phyloP scores from a whole-genome alignment of 163 green algal genomes.

The Volvox carteri region DNA sequence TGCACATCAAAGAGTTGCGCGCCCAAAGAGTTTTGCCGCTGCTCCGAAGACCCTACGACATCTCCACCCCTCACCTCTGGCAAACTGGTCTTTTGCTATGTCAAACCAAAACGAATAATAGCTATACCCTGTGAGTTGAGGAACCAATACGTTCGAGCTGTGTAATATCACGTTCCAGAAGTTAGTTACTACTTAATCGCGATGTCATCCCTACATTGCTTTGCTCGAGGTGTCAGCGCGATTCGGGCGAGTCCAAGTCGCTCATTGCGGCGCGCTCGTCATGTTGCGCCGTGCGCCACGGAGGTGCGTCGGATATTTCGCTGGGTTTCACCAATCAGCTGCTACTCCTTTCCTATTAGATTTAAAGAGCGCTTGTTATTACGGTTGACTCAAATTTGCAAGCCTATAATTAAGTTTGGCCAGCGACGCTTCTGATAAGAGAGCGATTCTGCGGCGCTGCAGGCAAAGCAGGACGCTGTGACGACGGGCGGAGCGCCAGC shows the following conservation, averaged over 20 bases:
- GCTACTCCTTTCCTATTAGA: background rate
- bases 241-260: background rate
- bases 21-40: no score
- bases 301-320: conserved; percentile 7
- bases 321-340: background rate
- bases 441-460: background rate
- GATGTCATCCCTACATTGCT: conserved; percentile 11
- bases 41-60: no score
- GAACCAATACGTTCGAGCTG: no score
- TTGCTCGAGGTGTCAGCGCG: no score
- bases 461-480: conserved; percentile 22
- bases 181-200: no score
- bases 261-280: background rate
- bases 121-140: no score
- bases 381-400: background rate
- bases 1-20: no score
- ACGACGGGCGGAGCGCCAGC: background rate
- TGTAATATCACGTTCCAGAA: no score
- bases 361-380: background rate
- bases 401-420: background rate
- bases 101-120: no score
- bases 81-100: no score
- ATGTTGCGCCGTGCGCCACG: background rate
- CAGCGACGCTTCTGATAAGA: background rate
- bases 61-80: no score